Evolutionary conservation across 2,329 filamentous ascomycete species (phyloP), one percentile per base, ranked within the genome.

Genomic region (Plenodomus biglobosus): DNA sequence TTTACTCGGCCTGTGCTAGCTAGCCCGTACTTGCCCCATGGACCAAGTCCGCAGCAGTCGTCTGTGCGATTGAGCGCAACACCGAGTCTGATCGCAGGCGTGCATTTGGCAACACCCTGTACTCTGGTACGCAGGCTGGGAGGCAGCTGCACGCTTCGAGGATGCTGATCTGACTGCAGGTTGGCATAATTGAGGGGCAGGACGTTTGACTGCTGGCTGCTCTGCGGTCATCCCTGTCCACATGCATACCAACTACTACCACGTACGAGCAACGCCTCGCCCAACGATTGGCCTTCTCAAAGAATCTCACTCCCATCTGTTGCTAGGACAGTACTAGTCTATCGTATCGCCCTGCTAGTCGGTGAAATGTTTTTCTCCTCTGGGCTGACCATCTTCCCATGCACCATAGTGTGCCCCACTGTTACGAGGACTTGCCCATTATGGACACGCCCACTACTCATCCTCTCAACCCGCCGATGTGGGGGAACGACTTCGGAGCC

Each of bases 361-460:
- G 40, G 20, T 44, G 47, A 46, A 56, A 46, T 44, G 50, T 41
- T 55, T 60, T 16, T 51, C 53, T 48, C n/a, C 45, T 53, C 47
- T 19, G 19, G 44, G 49, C 42, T 11, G 39, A 53, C 38, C 8
- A 53, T 59, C 52, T 51, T 49, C 41, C 30, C 53, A 48, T 48
- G 42, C 56, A 44, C 52, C 34, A 24, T 43, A 38, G 42, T 44
- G 42, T 19, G 53, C 39, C 48, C 58, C 52, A 56, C 44, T 52
- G 39, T 57, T 56, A 62, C 55, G 54, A 58, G 44, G 27, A 43
- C 36, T 39, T 47, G 45, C 46, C 50, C 36, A 53, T 45, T 43
- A 40, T 43, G 44, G 46, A 40, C 27, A 44, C 15, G 42, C 38
- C 42, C 37, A 43, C 50, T 51, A 48, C 46, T 52, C 46, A 53